Evolutionary conservation across 441 rosid species (phyloP), one percentile per base, ranked within the genome.

Genomic region (Eutrema salsugineum): DNA sequence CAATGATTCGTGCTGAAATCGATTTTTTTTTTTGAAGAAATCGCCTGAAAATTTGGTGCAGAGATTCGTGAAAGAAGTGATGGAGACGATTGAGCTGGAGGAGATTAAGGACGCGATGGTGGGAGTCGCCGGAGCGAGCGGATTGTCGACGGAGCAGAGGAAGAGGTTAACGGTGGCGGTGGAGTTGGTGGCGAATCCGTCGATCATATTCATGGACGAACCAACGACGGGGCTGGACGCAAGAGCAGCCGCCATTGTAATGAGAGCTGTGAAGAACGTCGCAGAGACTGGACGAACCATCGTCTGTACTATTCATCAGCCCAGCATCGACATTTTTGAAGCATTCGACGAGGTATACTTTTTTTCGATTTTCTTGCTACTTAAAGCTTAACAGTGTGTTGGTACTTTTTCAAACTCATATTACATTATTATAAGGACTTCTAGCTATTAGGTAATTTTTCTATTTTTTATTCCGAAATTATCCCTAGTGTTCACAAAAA

Each of bases 71-170:
- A 83, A 84, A 56, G 76, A 88, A 83, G 86, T 84, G 16, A 71
- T 90, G 16, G 87, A 86, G 63, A 81, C 85, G 14, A 84, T 87
- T 3, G 94, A 88, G 79, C 82, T 88, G 2, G 86, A 84, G 6
- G 85, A 69, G 62, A 78, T 91, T 9, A 88, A 88, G 72, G 88
- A 91, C 67, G 60, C 86, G 5, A 47, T 91, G 61, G 97, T 87
- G 40, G 92, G 94, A 51, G 63, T 88, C 27, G 79, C 84, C 0
- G 91, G 87, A 11, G 66, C 73, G 11, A 78, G 73, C 20, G 92
- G 91, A 20, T 78, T 90, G n/a, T 88, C 91, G 27, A 90, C 86
- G n/a, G 97, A 88, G 81, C 94, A 90, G 55, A 76, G 91, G 35
- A 90, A 88, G 69, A 62, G 90, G 7, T 79, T 90, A 49, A 90